These are phyloP conservation scores for Haplographium delicatum DNA, from an alignment of 495 filamentous ascomycete genomes.

Conservation along the genomic window DNA sequence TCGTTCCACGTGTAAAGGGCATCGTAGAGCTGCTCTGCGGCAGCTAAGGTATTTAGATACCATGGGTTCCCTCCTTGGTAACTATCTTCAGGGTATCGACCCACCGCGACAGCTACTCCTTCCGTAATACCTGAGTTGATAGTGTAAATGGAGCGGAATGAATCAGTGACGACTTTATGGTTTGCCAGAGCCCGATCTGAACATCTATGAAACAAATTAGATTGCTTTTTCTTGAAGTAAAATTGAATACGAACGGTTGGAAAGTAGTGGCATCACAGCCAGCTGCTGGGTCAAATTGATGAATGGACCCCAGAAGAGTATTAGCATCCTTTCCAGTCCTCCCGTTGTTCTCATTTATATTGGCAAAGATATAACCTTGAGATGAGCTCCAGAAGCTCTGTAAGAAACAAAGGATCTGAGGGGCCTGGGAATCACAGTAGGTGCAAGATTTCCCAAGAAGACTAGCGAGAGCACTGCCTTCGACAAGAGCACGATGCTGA, in stretches of 20 bases:
- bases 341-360: constrained; percentile 34
- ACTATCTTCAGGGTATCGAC: constrained; percentile 56
- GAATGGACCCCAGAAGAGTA: constrained; percentile 40
- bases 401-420: constrained; percentile 45
- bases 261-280: constrained; percentile 42
- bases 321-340: constrained; percentile 45
- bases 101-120: constrained; percentile 50
- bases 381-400: constrained; percentile 40
- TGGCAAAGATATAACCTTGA: constrained; percentile 37
- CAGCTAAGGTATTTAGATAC: constrained; percentile 45
- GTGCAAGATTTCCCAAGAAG: constrained; percentile 33
- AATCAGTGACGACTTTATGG: constrained; percentile 45
- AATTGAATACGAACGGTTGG: constrained; percentile 42
- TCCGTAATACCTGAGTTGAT: constrained; percentile 40
- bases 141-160: constrained; percentile 41
- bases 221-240: background rate
- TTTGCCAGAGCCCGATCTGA: constrained; percentile 39
- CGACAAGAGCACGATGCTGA: constrained; percentile 40
- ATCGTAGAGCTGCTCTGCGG: constrained; percentile 57
- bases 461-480: constrained; percentile 28
- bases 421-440: constrained; percentile 39
- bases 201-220: constrained; percentile 12
- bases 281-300: constrained; percentile 42
- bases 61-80: constrained; percentile 47
- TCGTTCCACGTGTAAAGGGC: constrained; percentile 51